Evolutionary conservation across 352 stramenopile genomes (phyloP).

Genomic region (Pythium plurisporium): DNA sequence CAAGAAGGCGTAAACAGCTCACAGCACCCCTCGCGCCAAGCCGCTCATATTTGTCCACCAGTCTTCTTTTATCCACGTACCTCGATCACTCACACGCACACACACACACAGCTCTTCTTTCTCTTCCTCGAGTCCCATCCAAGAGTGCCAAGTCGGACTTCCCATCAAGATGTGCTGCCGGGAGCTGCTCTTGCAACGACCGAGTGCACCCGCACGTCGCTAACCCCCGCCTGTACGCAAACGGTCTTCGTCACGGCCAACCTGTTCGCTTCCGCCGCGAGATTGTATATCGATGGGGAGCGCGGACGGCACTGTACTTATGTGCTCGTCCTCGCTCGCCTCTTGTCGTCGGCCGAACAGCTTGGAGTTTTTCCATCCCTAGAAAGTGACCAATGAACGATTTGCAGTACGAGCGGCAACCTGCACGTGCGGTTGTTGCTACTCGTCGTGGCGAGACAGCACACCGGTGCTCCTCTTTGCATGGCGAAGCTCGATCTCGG

Average conservation of each 20-base stretch:
- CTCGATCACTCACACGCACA: not conserved
- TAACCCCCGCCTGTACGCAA: not conserved
- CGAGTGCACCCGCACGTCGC: not conserved
- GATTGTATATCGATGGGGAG: constrained; percentile 2
- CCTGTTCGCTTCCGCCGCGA: constrained; percentile 8
- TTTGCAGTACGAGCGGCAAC: not conserved
- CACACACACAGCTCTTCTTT: not conserved
- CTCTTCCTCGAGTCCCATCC: not conserved
- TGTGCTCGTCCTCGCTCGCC: not conserved
- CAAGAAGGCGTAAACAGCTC: constrained; percentile 15
- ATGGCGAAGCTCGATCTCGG: not conserved
- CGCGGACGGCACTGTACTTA: not conserved
- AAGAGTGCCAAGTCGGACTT: not conserved
- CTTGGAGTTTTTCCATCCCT: constrained; percentile 1
- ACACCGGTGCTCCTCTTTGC: not conserved
- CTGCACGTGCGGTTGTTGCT: not conserved
- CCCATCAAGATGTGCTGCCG: not conserved
- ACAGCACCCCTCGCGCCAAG: not conserved
- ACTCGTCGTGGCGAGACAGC: not conserved
- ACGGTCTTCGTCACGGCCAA: constrained; percentile 4
- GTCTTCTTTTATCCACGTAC: not conserved
- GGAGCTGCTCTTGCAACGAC: not conserved
- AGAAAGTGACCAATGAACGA: not conserved
- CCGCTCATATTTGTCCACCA: not conserved
- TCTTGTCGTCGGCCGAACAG: constrained; percentile 10